Evolutionary conservation across 2,329 filamentous ascomycete genomes (phyloP).

Genomic region (Hypoxylon sp.): DNA sequence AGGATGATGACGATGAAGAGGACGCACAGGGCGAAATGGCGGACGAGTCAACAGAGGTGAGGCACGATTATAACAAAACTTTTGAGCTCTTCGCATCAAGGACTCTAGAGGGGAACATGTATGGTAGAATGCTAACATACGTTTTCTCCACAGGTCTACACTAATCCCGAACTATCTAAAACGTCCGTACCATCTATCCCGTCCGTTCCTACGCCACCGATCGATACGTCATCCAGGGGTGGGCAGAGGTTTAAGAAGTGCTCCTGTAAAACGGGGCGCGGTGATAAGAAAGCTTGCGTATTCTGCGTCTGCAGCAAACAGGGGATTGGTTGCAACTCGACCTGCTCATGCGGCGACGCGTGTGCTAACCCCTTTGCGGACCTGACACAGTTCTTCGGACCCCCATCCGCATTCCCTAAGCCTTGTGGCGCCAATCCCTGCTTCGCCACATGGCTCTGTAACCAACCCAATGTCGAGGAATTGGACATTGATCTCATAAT

Average conservation of each 20-base stretch:
- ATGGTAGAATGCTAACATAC: slow-evolving; percentile 21
- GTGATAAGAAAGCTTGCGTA: slow-evolving; percentile 54
- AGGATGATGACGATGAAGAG: slow-evolving; percentile 52
- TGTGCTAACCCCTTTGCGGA: slow-evolving; percentile 56
- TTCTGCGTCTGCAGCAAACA: slow-evolving; percentile 55
- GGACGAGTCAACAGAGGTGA: slow-evolving; percentile 54
- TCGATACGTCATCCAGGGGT: slow-evolving; percentile 47
- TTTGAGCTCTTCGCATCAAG: neutral
- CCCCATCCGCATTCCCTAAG: slow-evolving; percentile 49
- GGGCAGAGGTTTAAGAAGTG: slow-evolving; percentile 49
- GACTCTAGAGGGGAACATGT: neutral
- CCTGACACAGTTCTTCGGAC: slow-evolving; percentile 54
- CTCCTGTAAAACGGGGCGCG: slow-evolving; percentile 55
- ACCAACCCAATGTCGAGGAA: slow-evolving; percentile 55
- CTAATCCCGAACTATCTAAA: slow-evolving; percentile 47
- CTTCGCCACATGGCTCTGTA: slow-evolving; percentile 55
- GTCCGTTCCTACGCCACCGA: slow-evolving; percentile 48
- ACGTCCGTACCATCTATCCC: slow-evolving; percentile 39
- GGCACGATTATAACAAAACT: neutral
- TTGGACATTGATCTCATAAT: slow-evolving; percentile 55
- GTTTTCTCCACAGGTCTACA: slow-evolving; percentile 46
- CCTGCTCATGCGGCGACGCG: slow-evolving; percentile 52
- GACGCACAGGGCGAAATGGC: slow-evolving; percentile 54
- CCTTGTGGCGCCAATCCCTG: slow-evolving; percentile 54
- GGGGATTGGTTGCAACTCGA: slow-evolving; percentile 50